phyloP scores from a whole-genome alignment of 2,329 filamentous ascomycete genomes.

The Pestalotiopsis sp. region DNA sequence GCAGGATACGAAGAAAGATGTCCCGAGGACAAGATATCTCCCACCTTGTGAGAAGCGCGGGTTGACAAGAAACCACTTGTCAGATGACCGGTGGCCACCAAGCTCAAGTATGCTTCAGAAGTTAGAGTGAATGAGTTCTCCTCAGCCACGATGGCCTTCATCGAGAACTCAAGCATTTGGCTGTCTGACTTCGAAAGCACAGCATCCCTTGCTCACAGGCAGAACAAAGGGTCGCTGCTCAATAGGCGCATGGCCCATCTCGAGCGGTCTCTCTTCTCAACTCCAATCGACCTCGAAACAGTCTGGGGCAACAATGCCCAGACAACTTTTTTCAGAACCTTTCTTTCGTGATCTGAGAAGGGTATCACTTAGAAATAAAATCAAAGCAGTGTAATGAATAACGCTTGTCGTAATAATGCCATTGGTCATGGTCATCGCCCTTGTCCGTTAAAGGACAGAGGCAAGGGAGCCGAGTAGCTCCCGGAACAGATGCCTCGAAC shows the following conservation, averaged over 20 bases:
- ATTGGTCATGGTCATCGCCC: not conserved
- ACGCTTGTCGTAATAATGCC: not conserved
- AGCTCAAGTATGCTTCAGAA: not conserved
- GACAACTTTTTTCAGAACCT: not conserved
- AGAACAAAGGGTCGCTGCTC: not conserved
- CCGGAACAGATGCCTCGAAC: not conserved
- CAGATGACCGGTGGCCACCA: not conserved
- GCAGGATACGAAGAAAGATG: not conserved
- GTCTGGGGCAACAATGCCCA: not conserved
- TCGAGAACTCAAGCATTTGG: not conserved
- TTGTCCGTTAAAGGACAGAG: not conserved
- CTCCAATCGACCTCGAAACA: not conserved
- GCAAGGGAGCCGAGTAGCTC: not conserved
- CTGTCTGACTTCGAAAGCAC: not conserved
- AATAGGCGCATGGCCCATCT: not conserved
- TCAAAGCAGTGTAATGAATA: constrained; percentile 1
- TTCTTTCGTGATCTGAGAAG: not conserved
- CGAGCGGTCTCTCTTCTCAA: not conserved
- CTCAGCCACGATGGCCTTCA: not conserved
- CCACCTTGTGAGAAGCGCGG: not conserved
- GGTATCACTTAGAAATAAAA: constrained; percentile 5
- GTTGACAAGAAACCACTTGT: not conserved
- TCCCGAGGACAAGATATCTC: not conserved
- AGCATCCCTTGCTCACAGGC: not conserved
- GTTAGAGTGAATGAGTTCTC: not conserved